Evolutionary conservation across 2,329 filamentous ascomycete species (phyloP), one percentile per base, ranked within the genome.

Genomic region (Gnomoniopsis smithogilvyi): DNA sequence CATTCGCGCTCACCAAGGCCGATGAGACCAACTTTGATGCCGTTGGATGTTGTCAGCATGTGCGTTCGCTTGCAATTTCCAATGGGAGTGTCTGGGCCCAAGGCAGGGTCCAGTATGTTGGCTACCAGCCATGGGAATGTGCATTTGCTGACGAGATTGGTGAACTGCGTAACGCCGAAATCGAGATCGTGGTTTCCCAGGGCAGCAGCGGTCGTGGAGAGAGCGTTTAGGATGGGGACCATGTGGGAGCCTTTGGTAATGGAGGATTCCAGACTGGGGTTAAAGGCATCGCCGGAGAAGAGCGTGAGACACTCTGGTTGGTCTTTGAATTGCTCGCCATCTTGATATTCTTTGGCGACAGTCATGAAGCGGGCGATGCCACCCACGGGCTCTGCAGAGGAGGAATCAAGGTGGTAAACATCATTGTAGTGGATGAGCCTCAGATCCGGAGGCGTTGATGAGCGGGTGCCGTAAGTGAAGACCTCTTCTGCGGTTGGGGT

Each of bases 231-330:
- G 11, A 95, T 81, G 0, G 91, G 89, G 11, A 96, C 87, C 93
- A 96, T 96, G 73, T 96, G 93, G 65, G 86, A 81, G 49, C 87
- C 92, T 76, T 96, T 96, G 2, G 92, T 96, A 36, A 96, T 87
- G 19, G 89, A 90, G 67, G 89, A 94, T 74, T 96, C 92, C 60
- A 96, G 76, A 67, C 90, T 94, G 0, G 93, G 92, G 70, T 96
- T 96, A 74, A 95, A 97, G 11, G 89, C 92, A 80, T 96, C 93
- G 41, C 92, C 92, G 2, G 92, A 96, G 74, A 96, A 97, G 65
- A 96, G 81, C 1, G 91, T 93, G 53, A 96, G 69, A 3, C 92
- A 75, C 43, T 82, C 77, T 1, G 91, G 78, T 69, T 91, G 87
- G 19, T 76, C 84, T 51, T 78, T 71, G 69, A 84, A 95, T 52